These are phyloP conservation scores for Penicillium nucicola DNA, from an alignment of 495 filamentous ascomycete genomes.

Conservation along the genomic window DNA sequence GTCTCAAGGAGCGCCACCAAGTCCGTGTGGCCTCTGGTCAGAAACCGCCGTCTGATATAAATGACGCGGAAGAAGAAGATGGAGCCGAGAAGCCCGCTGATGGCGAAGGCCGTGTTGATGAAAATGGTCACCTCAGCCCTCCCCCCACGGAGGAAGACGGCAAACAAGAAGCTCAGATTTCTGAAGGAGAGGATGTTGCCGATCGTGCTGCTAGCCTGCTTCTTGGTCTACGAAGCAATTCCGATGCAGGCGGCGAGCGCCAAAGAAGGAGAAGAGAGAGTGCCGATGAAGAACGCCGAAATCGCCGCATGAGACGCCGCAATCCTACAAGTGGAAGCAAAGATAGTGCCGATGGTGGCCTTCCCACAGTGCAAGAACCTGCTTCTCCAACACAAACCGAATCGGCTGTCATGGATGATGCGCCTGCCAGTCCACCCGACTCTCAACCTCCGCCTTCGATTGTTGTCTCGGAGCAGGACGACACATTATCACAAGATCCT, in stretches of 20 bases:
- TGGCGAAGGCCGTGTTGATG: slow-evolving; percentile 21
- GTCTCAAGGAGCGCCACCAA: slow-evolving; percentile 87
- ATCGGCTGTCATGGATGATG: slow-evolving; percentile 20
- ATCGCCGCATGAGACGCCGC: slow-evolving; percentile 57
- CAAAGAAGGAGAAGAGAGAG: slow-evolving; percentile 62
- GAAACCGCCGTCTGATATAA: slow-evolving; percentile 63
- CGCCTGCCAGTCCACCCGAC: slow-evolving; percentile 26
- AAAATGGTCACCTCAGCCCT: slow-evolving; percentile 38
- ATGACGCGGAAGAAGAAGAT: slow-evolving; percentile 27
- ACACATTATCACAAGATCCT: slow-evolving; percentile 15
- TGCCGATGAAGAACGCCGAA: slow-evolving; percentile 66
- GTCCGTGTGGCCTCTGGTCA: slow-evolving; percentile 88
- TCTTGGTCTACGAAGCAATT: slow-evolving; percentile 70
- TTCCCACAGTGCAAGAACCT: slow-evolving; percentile 36
- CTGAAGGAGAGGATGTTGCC: slow-evolving; percentile 71
- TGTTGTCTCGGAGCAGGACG: slow-evolving; percentile 37
- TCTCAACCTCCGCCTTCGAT: slow-evolving; percentile 33
- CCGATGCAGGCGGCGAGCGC: slow-evolving; percentile 53
- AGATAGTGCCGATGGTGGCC: slow-evolving; percentile 39
- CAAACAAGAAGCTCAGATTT: slow-evolving; percentile 40
- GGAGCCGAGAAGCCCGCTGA: slow-evolving; percentile 20
- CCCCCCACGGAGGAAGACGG: slow-evolving; percentile 37
- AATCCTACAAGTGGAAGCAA: slow-evolving; percentile 48
- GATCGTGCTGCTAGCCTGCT: slow-evolving; percentile 79
- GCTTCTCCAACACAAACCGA: slow-evolving; percentile 26